These are phyloP conservation scores for Alternaria gaisen DNA, from an alignment of 2,329 filamentous ascomycete genomes.

Conservation along the genomic window DNA sequence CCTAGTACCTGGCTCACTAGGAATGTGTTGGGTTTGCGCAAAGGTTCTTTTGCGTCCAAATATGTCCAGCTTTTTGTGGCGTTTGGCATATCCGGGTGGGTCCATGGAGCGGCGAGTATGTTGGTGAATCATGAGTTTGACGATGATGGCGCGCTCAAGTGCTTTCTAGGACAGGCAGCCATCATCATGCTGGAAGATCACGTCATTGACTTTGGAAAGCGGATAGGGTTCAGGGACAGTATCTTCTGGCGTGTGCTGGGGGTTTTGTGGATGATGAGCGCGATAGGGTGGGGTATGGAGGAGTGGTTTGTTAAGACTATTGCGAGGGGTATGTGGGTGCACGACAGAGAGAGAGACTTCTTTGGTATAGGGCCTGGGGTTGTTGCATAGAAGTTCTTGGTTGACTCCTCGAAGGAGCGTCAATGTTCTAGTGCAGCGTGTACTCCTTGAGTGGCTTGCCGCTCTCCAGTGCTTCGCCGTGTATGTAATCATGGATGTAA, in stretches of 20 bases:
- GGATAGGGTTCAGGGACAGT: constrained; percentile 25
- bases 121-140: constrained; percentile 20
- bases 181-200: constrained; percentile 45
- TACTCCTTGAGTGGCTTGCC: not conserved
- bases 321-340: constrained; percentile 33
- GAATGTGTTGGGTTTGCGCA: constrained; percentile 29
- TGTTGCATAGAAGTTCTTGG: not conserved
- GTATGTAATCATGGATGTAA: no score
- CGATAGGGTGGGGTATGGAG: constrained; percentile 24
- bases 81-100: constrained; percentile 30
- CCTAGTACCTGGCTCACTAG: constrained; percentile 28
- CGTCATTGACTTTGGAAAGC: constrained; percentile 33
- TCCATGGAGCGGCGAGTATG: constrained; percentile 33
- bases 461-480: not conserved
- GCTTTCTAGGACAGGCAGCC: constrained; percentile 36
- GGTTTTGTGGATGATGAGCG: constrained; percentile 31
- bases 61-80: constrained; percentile 41
- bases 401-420: not conserved
- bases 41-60: constrained; percentile 40
- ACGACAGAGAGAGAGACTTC: constrained; percentile 24
- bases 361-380: constrained; percentile 33
- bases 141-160: constrained; percentile 26
- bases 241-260: constrained; percentile 31
- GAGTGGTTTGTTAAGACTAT: constrained; percentile 15
- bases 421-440: not conserved